These are phyloP conservation scores for Quercus wislizeni DNA, from an alignment of 306 rosid species.

Conservation along the genomic window DNA sequence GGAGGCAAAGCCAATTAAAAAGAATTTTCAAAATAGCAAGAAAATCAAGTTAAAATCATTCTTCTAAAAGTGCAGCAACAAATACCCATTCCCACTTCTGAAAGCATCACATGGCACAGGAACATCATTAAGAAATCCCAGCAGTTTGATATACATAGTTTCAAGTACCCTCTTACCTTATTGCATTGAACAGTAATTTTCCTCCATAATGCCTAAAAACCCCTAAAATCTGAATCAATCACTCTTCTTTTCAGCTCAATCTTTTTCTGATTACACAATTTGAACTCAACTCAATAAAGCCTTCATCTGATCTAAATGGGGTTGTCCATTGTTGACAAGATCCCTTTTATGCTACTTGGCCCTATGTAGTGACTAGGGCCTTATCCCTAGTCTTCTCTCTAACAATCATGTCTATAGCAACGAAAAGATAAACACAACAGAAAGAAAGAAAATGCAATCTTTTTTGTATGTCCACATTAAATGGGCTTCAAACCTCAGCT, in stretches of 20 bases:
- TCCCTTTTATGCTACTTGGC: background rate
- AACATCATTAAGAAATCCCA: background rate
- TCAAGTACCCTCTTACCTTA: background rate
- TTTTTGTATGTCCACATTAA: background rate
- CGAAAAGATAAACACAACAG: background rate
- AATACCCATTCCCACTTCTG: background rate
- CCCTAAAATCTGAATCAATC: background rate
- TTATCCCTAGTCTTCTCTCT: background rate
- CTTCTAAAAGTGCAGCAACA: background rate
- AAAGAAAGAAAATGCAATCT: background rate
- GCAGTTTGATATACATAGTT: background rate
- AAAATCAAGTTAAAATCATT: conserved; percentile 4
- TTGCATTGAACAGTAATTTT: background rate
- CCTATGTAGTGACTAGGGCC: background rate
- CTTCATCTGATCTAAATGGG: background rate
- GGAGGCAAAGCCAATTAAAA: background rate
- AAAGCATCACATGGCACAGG: background rate
- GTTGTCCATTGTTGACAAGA: background rate
- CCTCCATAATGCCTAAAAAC: background rate
- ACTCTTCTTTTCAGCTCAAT: background rate
- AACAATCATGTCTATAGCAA: background rate
- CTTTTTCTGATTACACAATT: background rate
- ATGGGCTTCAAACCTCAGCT: background rate
- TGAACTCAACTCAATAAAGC: too few relatives aligned
- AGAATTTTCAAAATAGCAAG: background rate